Percentiles rank a stretch among this genome's conserved stretches.
These are phyloP conservation scores for Ophiostoma tasmaniense DNA, from an alignment of 2,329 filamentous ascomycete species.

Conservation along the genomic window DNA sequence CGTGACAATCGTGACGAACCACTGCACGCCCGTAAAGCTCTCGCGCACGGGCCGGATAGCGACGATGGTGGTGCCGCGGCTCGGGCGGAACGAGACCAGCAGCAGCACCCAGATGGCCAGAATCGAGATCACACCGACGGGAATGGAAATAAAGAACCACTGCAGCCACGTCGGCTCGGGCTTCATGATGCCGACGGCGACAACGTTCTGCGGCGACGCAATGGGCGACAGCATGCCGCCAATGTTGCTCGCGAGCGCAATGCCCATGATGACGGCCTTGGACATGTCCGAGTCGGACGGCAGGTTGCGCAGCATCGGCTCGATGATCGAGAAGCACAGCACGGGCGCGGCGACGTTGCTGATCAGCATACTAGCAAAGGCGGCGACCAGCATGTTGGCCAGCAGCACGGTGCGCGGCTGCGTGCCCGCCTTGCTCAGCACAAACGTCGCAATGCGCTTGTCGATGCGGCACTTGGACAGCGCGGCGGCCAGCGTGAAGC, in stretches of 20 bases:
- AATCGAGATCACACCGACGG: constrained; percentile 84
- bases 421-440: constrained; percentile 92
- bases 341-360: constrained; percentile 97
- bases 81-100: constrained; percentile 75
- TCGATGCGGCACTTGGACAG: constrained; percentile 96
- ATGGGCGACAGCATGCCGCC: constrained; percentile 95
- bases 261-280: constrained; percentile 89
- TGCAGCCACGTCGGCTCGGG: constrained; percentile 85
- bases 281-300: constrained; percentile 86
- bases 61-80: constrained; percentile 77
- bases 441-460: constrained; percentile 91
- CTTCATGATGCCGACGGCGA: constrained; percentile 91
- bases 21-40: constrained; percentile 78
- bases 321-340: constrained; percentile 94
- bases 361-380: constrained; percentile 98
- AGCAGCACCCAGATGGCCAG: constrained; percentile 83
- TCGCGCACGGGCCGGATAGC: constrained; percentile 87
- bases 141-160: constrained; percentile 95
- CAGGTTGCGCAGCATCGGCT: constrained; percentile 91
- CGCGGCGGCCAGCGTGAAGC: constrained; percentile 91
- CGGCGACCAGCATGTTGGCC: constrained; percentile 98
- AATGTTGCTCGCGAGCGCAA: constrained; percentile 89
- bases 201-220: constrained; percentile 93
- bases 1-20: constrained; percentile 82
- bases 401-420: constrained; percentile 79